These are phyloP conservation scores for Gossypium ekmanianum DNA, from an alignment of 345 rosid species.

Conservation along the genomic window DNA sequence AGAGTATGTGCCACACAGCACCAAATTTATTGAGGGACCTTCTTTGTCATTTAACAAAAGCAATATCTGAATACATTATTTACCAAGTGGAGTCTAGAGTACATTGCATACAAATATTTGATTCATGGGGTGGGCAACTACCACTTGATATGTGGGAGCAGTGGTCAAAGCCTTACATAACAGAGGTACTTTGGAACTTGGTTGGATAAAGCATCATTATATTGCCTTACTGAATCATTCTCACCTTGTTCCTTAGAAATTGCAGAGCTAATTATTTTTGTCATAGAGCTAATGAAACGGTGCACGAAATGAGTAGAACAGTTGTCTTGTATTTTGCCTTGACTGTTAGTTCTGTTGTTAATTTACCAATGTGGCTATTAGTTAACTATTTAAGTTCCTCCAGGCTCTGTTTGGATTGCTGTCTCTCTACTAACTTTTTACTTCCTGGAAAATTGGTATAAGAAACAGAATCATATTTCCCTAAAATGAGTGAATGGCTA, in stretches of 20 bases:
- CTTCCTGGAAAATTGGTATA: neutral
- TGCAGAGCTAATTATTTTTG: neutral
- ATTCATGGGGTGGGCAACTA: constrained; percentile 98
- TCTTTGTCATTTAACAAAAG: constrained; percentile 73
- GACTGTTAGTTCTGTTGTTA: neutral
- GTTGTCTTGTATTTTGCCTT: neutral
- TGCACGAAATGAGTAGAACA: neutral
- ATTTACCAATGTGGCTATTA: neutral
- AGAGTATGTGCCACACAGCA: constrained; percentile 86
- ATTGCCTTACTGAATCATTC: neutral
- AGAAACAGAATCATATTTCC: neutral
- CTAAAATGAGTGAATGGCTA: neutral
- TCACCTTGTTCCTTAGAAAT: neutral
- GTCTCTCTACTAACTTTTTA: neutral
- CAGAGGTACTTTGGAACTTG: constrained; percentile 46
- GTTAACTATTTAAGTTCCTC: neutral
- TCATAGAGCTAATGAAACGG: neutral
- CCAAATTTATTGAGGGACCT: constrained; percentile 68
- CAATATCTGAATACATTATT: constrained; percentile 69
- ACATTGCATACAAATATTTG: constrained; percentile 90
- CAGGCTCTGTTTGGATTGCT: neutral
- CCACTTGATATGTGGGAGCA: constrained; percentile 85
- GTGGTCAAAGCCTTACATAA: constrained; percentile 86
- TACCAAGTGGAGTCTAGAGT: constrained; percentile 91
- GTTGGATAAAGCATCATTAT: neutral